These are phyloP conservation scores for Nemania bipapillata DNA, from an alignment of 2,329 filamentous ascomycete genomes.

Conservation along the genomic window DNA sequence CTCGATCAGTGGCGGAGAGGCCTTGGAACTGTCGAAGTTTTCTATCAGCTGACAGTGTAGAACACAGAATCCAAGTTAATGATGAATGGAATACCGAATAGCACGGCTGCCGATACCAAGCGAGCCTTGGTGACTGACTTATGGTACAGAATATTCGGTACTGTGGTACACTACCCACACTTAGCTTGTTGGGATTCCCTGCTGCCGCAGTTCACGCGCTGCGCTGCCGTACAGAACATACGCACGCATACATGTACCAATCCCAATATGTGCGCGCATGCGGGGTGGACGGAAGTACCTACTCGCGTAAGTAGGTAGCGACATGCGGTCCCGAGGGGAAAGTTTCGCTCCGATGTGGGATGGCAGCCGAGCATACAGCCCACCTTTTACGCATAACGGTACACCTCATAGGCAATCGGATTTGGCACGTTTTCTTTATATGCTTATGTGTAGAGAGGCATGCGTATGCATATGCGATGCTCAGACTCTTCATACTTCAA, in stretches of 20 bases:
- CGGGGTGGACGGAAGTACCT: conserved; percentile 38
- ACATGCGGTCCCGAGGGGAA: conserved; percentile 28
- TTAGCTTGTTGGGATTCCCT: conserved; percentile 23
- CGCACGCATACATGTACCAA: not conserved
- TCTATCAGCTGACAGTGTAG: conserved; percentile 16
- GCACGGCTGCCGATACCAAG: conserved; percentile 34
- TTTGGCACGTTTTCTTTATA: no score
- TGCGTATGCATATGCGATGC: not conserved
- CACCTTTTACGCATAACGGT: not conserved
- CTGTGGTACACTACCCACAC: conserved; percentile 8
- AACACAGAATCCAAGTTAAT: not conserved
- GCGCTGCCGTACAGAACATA: conserved; percentile 22
- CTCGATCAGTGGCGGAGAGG: not conserved
- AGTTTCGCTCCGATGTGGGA: conserved; percentile 11
- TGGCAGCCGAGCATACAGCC: not conserved
- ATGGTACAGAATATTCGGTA: not conserved
- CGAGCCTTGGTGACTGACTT: conserved; percentile 7
- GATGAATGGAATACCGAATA: conserved; percentile 13
- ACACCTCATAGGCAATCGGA: no score
- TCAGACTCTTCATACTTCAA: not conserved
- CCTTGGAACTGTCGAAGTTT: no score
- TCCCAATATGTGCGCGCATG: conserved; percentile 28
- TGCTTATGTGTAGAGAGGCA: no score
- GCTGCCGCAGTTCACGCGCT: conserved; percentile 35
- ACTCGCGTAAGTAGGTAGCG: no score